A percentile compares a stretch with the other conserved stretches of the same genome.
Evolutionary conservation across 2,329 filamentous ascomycete species (phyloP).

Genomic region (Exophiala spinifera): DNA sequence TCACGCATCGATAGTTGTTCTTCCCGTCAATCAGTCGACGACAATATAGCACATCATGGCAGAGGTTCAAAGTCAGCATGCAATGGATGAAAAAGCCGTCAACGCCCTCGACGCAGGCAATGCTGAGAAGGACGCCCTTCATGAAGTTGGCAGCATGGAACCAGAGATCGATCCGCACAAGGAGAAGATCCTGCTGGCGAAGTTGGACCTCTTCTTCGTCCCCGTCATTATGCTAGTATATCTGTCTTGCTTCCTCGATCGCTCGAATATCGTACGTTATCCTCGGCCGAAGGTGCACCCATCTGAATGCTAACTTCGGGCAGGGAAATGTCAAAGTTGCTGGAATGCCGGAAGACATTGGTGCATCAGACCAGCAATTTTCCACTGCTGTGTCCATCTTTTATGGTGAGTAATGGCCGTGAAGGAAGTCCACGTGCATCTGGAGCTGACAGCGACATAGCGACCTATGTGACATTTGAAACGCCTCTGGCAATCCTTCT

Average conservation of each 20-base stretch:
- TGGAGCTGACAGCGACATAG: slow-evolving; percentile 17
- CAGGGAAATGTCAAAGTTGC: slow-evolving; percentile 49
- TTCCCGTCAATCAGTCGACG: background rate
- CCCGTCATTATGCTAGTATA: slow-evolving; percentile 57
- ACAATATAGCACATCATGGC: slow-evolving; percentile 5
- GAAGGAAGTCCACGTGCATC: too few relatives aligned
- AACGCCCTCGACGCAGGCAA: background rate
- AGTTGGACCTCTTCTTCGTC: slow-evolving; percentile 49
- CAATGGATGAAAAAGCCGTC: slow-evolving; percentile 13
- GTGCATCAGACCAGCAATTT: slow-evolving; percentile 41
- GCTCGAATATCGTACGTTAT: slow-evolving; percentile 48
- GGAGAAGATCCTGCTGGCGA: slow-evolving; percentile 47
- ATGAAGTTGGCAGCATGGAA: slow-evolving; percentile 2
- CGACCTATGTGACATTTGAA: slow-evolving; percentile 51
- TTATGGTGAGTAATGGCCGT: slow-evolving; percentile 31
- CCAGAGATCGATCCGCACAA: slow-evolving; percentile 42
- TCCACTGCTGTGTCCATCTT: slow-evolving; percentile 50
- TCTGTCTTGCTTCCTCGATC: slow-evolving; percentile 54
- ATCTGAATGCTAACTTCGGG: background rate
- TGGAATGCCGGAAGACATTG: slow-evolving; percentile 47
- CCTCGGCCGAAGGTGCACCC: background rate
- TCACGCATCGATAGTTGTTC: background rate
- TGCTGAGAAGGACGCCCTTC: slow-evolving; percentile 1
- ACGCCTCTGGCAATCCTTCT: slow-evolving; percentile 47
- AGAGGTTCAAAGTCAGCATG: slow-evolving; percentile 2